phyloP scores from a whole-genome alignment of 1,139 yeast species.

The Yamadazyma membranifaciens region DNA sequence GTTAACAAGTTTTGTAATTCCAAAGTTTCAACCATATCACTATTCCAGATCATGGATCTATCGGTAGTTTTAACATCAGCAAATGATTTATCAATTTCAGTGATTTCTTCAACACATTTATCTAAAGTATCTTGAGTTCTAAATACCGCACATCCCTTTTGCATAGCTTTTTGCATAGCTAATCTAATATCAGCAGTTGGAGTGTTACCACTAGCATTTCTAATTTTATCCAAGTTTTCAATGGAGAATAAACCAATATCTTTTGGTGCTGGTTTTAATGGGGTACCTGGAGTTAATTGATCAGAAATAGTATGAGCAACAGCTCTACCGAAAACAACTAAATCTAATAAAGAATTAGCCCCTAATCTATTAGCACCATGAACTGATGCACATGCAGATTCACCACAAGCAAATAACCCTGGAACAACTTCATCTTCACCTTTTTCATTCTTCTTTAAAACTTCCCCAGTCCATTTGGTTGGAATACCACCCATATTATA shows the following conservation, averaged over 20 bases:
- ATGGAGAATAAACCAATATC: constrained; percentile 89
- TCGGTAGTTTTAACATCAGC: constrained; percentile 77
- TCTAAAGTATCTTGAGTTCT: constrained; percentile 92
- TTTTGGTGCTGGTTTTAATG: constrained; percentile 72
- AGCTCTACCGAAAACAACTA: constrained; percentile 98
- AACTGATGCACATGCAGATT: constrained; percentile 98
- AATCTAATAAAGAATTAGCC: constrained; percentile 96
- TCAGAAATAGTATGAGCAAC: constrained; percentile 91
- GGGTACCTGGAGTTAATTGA: constrained; percentile 81
- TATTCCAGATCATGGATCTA: constrained; percentile 98
- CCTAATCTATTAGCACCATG: constrained; percentile 99
- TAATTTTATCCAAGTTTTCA: constrained; percentile 82
- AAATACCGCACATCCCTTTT: constrained; percentile 94
- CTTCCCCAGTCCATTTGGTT: constrained; percentile 97
- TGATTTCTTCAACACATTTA: constrained; percentile 83
- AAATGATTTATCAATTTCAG: constrained; percentile 71
- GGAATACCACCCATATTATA: constrained; percentile 99
- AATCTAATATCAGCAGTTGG: constrained; percentile 87
- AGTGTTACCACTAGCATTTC: constrained; percentile 81
- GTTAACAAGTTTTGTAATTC: constrained; percentile 96
- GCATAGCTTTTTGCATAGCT: constrained; percentile 95
- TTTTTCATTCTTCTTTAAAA: constrained; percentile 73
- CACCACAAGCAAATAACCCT: constrained; percentile 97
- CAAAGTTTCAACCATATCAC: constrained; percentile 92
- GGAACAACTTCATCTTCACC: constrained; percentile 93